Conservation (phyloP, 148 eudicot genomes). For the Nyssa sinensis region DNA sequence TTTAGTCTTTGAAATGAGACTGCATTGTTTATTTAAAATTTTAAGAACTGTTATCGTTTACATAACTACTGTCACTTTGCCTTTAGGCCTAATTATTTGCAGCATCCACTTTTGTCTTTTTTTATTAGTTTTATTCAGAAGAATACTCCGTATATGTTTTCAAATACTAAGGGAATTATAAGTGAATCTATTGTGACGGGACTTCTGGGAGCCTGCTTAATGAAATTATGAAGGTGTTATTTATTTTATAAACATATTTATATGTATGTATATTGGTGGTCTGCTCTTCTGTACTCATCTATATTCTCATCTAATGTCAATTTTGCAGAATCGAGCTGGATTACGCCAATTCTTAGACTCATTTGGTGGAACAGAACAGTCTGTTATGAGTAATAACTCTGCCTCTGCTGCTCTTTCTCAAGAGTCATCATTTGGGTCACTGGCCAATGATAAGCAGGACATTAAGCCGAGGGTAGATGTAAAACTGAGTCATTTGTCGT, state of each 20-base stretch:
- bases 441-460: slow-evolving; percentile 56
- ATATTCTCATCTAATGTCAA: background rate
- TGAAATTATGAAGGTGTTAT: background rate
- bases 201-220: background rate
- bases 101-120: background rate
- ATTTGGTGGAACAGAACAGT: slow-evolving; percentile 79
- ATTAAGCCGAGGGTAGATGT: slow-evolving; percentile 50
- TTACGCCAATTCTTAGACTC: slow-evolving; percentile 95
- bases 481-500: slow-evolving; percentile 56
- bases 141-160: background rate
- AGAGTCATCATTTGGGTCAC: slow-evolving; percentile 45
- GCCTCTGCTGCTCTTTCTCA: slow-evolving; percentile 38
- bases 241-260: too few species aligned
- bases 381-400: slow-evolving; percentile 38
- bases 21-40: too few species aligned
- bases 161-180: background rate
- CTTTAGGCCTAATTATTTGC: background rate
- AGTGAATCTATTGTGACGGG: background rate
- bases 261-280: too few species aligned
- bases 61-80: background rate
- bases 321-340: slow-evolving; percentile 95
- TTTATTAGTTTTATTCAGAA: background rate
- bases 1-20: too few species aligned
- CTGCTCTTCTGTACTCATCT: background rate
- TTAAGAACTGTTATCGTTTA: background rate